phyloP scores from a whole-genome alignment of 2,329 filamentous ascomycete species.

The Trichoderma aggressivum region DNA sequence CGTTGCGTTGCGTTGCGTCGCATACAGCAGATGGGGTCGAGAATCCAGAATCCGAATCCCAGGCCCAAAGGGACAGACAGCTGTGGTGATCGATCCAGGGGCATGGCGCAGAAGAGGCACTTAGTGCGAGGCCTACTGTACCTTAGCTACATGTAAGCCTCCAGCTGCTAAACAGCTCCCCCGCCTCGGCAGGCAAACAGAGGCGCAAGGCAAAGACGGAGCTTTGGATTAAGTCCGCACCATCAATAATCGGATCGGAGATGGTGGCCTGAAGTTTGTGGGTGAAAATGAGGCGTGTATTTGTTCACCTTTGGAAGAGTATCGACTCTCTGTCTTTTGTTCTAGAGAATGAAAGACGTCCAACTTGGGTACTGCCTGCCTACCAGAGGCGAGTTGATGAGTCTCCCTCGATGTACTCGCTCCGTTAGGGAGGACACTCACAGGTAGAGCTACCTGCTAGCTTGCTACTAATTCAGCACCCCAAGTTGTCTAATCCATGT shows the following conservation, averaged over 20 bases:
- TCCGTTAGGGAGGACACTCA: not conserved
- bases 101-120: constrained; percentile 3
- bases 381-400: too few relatives aligned
- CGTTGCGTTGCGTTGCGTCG: too few relatives aligned
- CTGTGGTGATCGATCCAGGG: constrained; percentile 5
- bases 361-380: not conserved
- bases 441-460: not conserved
- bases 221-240: not conserved
- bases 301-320: not conserved
- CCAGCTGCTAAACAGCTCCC: not conserved
- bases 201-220: not conserved
- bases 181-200: not conserved
- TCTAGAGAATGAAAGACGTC: not conserved
- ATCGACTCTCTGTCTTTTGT: not conserved
- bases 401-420: not conserved
- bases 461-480: too few relatives aligned
- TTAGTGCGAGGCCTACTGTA: not conserved
- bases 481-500: not conserved
- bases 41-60: constrained; percentile 4
- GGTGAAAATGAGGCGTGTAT: not conserved
- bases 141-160: not conserved
- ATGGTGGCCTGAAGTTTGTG: not conserved
- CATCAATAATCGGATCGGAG: not conserved
- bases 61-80: constrained; percentile 2
- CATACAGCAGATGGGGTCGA: not conserved